These are phyloP conservation scores for Brassica cretica DNA, from an alignment of 345 rosid genomes.

Conservation along the genomic window DNA sequence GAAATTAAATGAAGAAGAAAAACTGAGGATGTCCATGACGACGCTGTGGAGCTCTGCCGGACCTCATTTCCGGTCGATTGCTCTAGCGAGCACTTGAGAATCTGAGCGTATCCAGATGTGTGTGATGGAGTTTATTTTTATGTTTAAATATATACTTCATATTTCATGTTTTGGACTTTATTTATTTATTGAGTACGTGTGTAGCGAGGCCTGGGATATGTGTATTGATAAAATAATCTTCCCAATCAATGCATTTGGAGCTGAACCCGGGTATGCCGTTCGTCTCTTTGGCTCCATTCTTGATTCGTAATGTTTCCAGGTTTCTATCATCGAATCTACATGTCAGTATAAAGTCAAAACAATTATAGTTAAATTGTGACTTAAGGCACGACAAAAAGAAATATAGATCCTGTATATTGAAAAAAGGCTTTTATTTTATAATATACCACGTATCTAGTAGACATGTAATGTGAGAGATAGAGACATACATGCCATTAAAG, in stretches of 20 bases:
- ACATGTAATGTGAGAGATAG: background rate
- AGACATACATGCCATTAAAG: constrained; percentile 73
- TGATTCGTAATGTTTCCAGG: constrained; percentile 46
- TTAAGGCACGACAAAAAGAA: background rate
- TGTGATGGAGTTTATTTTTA: too few relatives aligned
- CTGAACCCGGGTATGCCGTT: constrained; percentile 39
- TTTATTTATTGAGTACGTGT: constrained; percentile 31
- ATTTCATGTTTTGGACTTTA: background rate
- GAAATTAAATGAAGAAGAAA: too few relatives aligned
- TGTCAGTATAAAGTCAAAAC: constrained; percentile 28
- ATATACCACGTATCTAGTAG: background rate
- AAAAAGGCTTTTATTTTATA: background rate
- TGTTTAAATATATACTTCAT: background rate
- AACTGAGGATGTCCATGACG: too few relatives aligned
- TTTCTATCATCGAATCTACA: constrained; percentile 64
- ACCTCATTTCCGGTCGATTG: too few relatives aligned
- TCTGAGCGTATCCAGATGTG: too few relatives aligned
- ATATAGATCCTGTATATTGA: background rate
- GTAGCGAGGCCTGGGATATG: constrained; percentile 63
- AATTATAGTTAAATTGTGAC: background rate
- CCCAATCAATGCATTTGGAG: constrained; percentile 58
- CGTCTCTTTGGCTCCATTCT: constrained; percentile 27
- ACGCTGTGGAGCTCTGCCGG: too few relatives aligned
- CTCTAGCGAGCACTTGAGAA: too few relatives aligned
- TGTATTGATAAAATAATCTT: constrained; percentile 49